These are phyloP conservation scores for Trichoderma breve DNA, from an alignment of 2,329 filamentous ascomycete genomes.

Conservation along the genomic window DNA sequence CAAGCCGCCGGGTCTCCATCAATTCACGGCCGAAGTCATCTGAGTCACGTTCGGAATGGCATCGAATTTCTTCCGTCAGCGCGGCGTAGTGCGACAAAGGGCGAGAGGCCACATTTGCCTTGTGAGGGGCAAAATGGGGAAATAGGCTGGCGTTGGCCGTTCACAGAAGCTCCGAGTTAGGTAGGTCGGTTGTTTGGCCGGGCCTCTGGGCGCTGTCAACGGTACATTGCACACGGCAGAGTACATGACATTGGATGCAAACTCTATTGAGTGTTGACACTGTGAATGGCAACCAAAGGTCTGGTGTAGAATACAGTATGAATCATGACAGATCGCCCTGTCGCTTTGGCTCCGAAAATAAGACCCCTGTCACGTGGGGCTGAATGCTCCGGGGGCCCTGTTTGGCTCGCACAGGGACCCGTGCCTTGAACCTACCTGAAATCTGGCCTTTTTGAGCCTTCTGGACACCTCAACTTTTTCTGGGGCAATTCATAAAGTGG, in stretches of 20 bases:
- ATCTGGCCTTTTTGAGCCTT: slow-evolving; percentile 50
- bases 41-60: slow-evolving; percentile 17
- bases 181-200: background rate
- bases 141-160: background rate
- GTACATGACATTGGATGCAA: background rate
- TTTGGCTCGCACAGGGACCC: slow-evolving; percentile 16
- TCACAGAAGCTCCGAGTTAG: background rate
- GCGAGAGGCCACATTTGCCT: slow-evolving; percentile 18
- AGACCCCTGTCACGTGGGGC: slow-evolving; percentile 34
- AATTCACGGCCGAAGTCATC: background rate
- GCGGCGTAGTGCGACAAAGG: background rate
- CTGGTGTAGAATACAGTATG: background rate
- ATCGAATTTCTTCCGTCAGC: slow-evolving; percentile 10
- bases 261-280: background rate
- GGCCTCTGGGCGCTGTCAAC: background rate
- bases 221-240: background rate
- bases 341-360: slow-evolving; percentile 1
- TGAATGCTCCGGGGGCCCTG: slow-evolving; percentile 16
- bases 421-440: slow-evolving; percentile 34
- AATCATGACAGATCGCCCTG: background rate
- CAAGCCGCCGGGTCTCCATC: background rate
- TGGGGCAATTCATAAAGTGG: slow-evolving; percentile 37
- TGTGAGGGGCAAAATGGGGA: slow-evolving; percentile 19
- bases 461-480: slow-evolving; percentile 43
- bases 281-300: background rate